Conservation (phyloP, 2,329 filamentous ascomycete species). For the Paramyrothecium sp. region DNA sequence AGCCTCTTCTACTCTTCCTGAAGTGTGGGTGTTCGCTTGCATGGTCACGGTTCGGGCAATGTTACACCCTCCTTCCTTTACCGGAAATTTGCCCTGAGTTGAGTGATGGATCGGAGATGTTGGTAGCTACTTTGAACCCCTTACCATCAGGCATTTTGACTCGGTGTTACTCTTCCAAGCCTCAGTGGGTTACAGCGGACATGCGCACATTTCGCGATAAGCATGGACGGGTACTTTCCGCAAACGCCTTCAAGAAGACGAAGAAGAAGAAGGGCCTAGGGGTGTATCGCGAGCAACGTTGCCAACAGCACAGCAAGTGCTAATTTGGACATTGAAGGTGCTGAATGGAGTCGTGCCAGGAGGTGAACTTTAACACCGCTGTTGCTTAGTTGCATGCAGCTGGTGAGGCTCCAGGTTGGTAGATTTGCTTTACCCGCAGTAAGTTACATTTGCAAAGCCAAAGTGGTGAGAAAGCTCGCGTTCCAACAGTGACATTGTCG, state of each 20-base stretch:
- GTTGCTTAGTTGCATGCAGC: background rate
- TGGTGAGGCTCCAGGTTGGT: background rate
- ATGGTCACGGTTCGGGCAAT: background rate
- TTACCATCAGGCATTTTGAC: background rate
- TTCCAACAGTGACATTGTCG: background rate
- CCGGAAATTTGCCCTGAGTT: background rate
- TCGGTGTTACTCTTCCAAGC: background rate
- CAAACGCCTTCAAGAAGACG: background rate
- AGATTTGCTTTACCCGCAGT: background rate
- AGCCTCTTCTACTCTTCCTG: background rate
- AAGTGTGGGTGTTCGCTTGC: background rate
- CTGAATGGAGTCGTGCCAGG: background rate
- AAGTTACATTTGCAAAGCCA: background rate
- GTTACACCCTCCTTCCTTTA: background rate
- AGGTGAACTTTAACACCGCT: background rate
- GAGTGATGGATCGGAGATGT: background rate
- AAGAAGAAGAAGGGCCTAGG: background rate
- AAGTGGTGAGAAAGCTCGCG: background rate
- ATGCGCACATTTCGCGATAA: background rate
- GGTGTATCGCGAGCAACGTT: background rate
- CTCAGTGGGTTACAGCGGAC: background rate
- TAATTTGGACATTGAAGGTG: background rate
- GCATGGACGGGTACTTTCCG: background rate
- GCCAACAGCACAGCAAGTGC: background rate
- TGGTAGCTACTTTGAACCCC: background rate